Percentiles rank a stretch among this genome's conserved stretches.
phyloP scores from a whole-genome alignment of 2,329 filamentous ascomycete genomes.

The Pestalotiopsis sp. region DNA sequence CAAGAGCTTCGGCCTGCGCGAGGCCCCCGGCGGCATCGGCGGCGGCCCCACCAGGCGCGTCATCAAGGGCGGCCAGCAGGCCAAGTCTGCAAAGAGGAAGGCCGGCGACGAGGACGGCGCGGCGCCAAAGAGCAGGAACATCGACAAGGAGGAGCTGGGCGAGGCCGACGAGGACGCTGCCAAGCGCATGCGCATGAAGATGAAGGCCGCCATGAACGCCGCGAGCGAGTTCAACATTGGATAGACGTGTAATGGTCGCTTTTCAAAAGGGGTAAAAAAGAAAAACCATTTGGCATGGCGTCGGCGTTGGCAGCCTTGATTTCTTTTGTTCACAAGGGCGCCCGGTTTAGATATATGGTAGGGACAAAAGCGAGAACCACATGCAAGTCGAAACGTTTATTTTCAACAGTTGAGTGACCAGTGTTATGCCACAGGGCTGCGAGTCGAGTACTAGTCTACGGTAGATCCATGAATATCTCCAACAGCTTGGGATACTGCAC shows the following conservation, averaged over 20 bases:
- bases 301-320: background rate
- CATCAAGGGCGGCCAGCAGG: slow-evolving; percentile 37
- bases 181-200: slow-evolving; percentile 67
- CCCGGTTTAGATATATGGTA: background rate
- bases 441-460: background rate
- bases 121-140: slow-evolving; percentile 12
- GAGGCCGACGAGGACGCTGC: slow-evolving; percentile 60
- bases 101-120: slow-evolving; percentile 25
- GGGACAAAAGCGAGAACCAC: background rate
- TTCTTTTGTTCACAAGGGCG: background rate
- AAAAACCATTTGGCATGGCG: background rate
- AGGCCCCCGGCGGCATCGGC: slow-evolving; percentile 83
- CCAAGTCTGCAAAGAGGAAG: slow-evolving; percentile 31
- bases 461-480: slow-evolving; percentile 15
- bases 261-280: slow-evolving; percentile 12
- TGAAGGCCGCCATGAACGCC: slow-evolving; percentile 56
- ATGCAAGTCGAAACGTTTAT: background rate
- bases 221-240: slow-evolving; percentile 72
- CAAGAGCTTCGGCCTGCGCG: slow-evolving; percentile 89
- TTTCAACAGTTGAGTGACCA: background rate
- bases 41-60: slow-evolving; percentile 52
- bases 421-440: background rate
- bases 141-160: slow-evolving; percentile 39
- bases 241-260: slow-evolving; percentile 27
- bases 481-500: slow-evolving; percentile 11